Conservation (phyloP, 129 eudicot species). For the Pittosporum tobira region DNA sequence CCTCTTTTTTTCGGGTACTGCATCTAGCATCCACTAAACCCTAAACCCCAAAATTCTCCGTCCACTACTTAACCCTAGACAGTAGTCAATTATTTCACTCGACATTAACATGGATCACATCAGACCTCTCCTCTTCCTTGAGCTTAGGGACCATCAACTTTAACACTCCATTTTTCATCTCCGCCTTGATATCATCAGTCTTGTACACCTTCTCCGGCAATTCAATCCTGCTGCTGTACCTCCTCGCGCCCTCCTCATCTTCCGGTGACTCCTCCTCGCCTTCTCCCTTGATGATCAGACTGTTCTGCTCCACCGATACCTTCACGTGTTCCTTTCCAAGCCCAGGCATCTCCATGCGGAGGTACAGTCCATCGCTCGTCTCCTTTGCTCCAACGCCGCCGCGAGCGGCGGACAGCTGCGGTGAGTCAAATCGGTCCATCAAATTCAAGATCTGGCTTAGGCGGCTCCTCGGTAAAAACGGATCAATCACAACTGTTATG, state of each 20-base stretch:
- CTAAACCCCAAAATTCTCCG: background rate
- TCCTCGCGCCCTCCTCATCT: conserved; percentile 14
- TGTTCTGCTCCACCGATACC: conserved; percentile 34
- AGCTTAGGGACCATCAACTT: conserved; percentile 29
- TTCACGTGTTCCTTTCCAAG: conserved; percentile 30
- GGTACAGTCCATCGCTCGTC: conserved; percentile 22
- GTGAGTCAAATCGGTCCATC: conserved; percentile 19
- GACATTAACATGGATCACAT: conserved; percentile 25
- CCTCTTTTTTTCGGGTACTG: too few species aligned
- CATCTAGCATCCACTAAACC: too few species aligned
- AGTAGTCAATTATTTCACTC: conserved; percentile 8
- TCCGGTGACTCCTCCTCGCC: conserved; percentile 18
- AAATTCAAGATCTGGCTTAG: conserved; percentile 29
- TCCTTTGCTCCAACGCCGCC: conserved; percentile 14
- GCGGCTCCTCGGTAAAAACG: conserved; percentile 15
- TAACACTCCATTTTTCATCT: conserved; percentile 40
- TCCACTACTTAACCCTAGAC: background rate
- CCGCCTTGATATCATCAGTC: conserved; percentile 26
- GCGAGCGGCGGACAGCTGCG: background rate
- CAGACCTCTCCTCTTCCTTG: conserved; percentile 34
- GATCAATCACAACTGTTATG: conserved; percentile 18
- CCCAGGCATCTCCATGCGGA: conserved; percentile 37
- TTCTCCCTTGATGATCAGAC: conserved; percentile 30
- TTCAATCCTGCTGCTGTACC: conserved; percentile 21
- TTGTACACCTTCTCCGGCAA: conserved; percentile 30